A percentile compares a stretch with the other conserved stretches of the same genome.
Conservation (phyloP, 352 stramenopile genomes). For the Pythium graminicola region DNA sequence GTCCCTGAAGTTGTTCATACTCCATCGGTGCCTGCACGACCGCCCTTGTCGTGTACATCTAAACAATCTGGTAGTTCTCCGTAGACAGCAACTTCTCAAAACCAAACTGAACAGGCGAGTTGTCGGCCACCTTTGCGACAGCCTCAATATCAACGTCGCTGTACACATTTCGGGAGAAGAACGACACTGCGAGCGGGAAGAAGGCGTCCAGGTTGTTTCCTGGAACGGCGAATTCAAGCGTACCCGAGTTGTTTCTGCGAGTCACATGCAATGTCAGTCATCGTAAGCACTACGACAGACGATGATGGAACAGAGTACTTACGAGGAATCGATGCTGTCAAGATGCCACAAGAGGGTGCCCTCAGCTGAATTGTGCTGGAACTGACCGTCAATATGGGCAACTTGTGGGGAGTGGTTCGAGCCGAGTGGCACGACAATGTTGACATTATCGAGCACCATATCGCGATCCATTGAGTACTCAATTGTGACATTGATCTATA, state of each 20-base stretch:
- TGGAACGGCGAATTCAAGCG: slow-evolving; percentile 76
- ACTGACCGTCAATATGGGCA: slow-evolving; percentile 75
- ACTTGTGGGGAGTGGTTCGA: slow-evolving; percentile 63
- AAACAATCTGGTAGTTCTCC: slow-evolving; percentile 85
- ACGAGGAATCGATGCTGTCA: slow-evolving; percentile 67
- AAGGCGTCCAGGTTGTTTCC: slow-evolving; percentile 77
- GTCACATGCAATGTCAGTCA: neutral
- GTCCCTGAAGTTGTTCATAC: neutral
- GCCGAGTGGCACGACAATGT: slow-evolving; percentile 75
- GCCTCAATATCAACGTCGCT: slow-evolving; percentile 77
- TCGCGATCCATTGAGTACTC: slow-evolving; percentile 85
- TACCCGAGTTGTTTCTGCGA: slow-evolving; percentile 71
- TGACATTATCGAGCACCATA: slow-evolving; percentile 87
- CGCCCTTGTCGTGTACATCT: no score
- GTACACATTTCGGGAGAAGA: slow-evolving; percentile 86
- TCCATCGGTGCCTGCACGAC: neutral
- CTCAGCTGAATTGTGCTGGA: slow-evolving; percentile 77
- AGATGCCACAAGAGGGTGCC: slow-evolving; percentile 77
- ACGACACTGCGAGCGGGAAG: slow-evolving; percentile 84
- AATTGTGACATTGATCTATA: slow-evolving; percentile 77
- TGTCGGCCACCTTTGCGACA: slow-evolving; percentile 66
- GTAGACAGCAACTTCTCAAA: slow-evolving; percentile 86
- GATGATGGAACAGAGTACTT: slow-evolving; percentile 26
- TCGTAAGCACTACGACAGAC: neutral
- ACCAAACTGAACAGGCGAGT: slow-evolving; percentile 65